Evolutionary conservation across 2,329 filamentous ascomycete species (phyloP).

Genomic region (Fusarium illudens): DNA sequence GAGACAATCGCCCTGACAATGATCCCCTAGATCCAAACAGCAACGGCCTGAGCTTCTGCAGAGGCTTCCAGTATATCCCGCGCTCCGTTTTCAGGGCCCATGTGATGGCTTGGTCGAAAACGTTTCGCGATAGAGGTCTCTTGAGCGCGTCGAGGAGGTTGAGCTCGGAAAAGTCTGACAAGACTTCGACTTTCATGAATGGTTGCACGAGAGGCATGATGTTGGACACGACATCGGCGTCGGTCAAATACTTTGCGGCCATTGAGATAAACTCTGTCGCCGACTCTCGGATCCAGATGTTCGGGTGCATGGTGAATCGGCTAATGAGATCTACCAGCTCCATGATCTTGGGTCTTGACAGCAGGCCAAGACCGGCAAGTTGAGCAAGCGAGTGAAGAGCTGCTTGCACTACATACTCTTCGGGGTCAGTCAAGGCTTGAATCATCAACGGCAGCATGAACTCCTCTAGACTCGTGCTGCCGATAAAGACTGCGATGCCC

Average conservation of each 20-base stretch:
- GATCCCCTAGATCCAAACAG: constrained; percentile 70
- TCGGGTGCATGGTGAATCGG: constrained; percentile 92
- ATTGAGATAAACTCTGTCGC: constrained; percentile 84
- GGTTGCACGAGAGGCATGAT: constrained; percentile 81
- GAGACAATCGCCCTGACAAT: constrained; percentile 62
- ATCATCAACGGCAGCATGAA: constrained; percentile 97
- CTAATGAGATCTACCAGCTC: constrained; percentile 85
- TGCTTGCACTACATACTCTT: constrained; percentile 93
- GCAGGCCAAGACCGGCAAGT: constrained; percentile 85
- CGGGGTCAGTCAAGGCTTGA: constrained; percentile 89
- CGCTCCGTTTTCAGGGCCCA: constrained; percentile 87
- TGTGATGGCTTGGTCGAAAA: constrained; percentile 84
- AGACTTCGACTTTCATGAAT: constrained; percentile 78
- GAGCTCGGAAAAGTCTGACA: constrained; percentile 73
- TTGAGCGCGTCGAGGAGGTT: constrained; percentile 83
- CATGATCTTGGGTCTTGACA: constrained; percentile 86
- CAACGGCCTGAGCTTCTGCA: constrained; percentile 69
- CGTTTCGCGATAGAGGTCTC: constrained; percentile 77
- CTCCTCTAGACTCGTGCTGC: constrained; percentile 87
- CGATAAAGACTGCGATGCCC: constrained; percentile 89
- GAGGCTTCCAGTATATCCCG: constrained; percentile 86
- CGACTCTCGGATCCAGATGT: constrained; percentile 93
- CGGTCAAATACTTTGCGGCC: constrained; percentile 76
- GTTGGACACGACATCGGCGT: constrained; percentile 85
- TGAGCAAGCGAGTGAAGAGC: constrained; percentile 87